phyloP scores from a whole-genome alignment of 225 moss, liverwort and hornwort genomes.

The Pseudoscleropodium purum region DNA sequence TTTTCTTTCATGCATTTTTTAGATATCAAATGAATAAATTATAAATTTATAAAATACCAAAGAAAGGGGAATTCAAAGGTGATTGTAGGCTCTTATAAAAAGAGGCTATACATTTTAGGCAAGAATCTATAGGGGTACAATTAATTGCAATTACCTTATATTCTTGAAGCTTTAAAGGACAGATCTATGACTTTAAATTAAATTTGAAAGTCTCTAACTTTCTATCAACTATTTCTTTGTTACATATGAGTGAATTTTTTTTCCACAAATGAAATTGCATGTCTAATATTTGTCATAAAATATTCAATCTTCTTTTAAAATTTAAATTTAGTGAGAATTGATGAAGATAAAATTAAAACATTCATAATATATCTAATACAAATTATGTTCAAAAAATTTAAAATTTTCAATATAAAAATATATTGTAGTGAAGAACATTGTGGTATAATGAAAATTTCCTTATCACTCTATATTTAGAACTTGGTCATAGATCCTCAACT shows the following conservation, averaged over 20 bases:
- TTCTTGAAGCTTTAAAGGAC: background rate
- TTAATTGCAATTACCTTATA: background rate
- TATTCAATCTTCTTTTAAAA: too few relatives aligned
- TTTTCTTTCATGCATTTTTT: background rate
- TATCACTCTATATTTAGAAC: background rate
- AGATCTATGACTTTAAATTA: fast-evolving
- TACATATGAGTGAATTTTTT: background rate
- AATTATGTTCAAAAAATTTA: background rate
- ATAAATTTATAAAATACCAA: background rate
- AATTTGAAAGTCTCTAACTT: background rate
- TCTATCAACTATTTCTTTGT: background rate
- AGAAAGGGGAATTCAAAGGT: background rate
- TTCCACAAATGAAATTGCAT: background rate
- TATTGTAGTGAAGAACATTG: background rate
- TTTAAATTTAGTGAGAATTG: background rate
- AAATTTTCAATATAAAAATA: background rate
- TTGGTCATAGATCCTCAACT: too few relatives aligned
- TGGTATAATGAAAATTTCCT: background rate
- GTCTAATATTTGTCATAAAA: background rate
- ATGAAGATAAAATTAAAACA: background rate
- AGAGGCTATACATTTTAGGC: fast-evolving
- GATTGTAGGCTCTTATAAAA: background rate
- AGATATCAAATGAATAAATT: background rate
- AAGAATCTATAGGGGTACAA: background rate
- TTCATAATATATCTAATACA: too few relatives aligned